Conservation (phyloP, 169 alveolate species). For the Eimeria necatrix region DNA sequence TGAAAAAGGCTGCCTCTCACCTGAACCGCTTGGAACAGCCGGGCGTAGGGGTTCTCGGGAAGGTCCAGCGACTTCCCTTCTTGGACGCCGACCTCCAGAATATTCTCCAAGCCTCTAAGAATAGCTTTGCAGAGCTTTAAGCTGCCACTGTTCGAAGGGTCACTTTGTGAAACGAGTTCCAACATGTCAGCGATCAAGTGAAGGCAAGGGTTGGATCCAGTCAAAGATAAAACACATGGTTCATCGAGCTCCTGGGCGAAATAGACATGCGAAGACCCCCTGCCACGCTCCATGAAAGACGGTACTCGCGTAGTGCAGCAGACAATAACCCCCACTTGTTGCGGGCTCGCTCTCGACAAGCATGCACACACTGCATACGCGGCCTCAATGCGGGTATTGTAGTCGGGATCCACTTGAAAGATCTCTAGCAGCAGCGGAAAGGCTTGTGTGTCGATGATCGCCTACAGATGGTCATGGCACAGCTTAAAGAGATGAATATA, state of each 20-base stretch:
- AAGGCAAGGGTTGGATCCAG: constrained; percentile 84
- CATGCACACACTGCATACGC: constrained; percentile 95
- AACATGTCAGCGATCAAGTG: constrained; percentile 90
- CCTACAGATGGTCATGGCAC: constrained; percentile 81
- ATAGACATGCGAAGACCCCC: constrained; percentile 35
- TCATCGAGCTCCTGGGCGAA: constrained; percentile 69
- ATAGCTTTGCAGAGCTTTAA: constrained; percentile 91
- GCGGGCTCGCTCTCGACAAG: constrained; percentile 88
- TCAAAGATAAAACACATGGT: constrained; percentile 76
- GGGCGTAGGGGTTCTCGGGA: constrained; percentile 92
- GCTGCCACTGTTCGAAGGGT: constrained; percentile 91
- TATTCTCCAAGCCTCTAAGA: constrained; percentile 90
- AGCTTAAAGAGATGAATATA: neutral
- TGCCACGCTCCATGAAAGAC: constrained; percentile 68
- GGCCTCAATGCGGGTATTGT: constrained; percentile 91
- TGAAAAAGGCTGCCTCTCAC: constrained; percentile 66
- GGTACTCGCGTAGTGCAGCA: constrained; percentile 89
- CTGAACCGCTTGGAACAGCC: constrained; percentile 88
- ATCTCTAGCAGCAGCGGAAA: constrained; percentile 88
- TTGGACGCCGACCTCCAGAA: constrained; percentile 88
- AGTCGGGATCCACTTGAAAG: constrained; percentile 89
- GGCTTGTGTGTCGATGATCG: constrained; percentile 89
- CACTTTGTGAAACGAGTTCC: constrained; percentile 90
- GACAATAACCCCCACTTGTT: constrained; percentile 91
- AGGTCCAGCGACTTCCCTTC: constrained; percentile 87